Base-by-base conservation (phyloP, 371 early-diverging fungal genomes). In the Mortierella sp. region DNA sequence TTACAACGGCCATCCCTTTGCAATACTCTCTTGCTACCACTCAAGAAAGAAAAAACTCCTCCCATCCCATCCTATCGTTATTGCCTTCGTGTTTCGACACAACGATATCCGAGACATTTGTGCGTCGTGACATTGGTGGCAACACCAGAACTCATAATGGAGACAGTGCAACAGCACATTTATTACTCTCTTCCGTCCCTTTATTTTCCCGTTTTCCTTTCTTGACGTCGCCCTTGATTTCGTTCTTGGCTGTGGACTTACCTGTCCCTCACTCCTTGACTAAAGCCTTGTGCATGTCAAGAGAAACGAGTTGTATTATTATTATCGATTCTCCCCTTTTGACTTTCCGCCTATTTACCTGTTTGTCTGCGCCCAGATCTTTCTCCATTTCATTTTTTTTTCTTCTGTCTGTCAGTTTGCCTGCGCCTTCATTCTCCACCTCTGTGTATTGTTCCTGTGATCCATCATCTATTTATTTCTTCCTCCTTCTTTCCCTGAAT, bases 111-210 rank as follows among this genome's bases (percentile, higher is more conserved):
- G 52, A 72, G 52, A 72, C 45, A 52, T 50, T 68, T 48, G 68
- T 68, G 68, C 68, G 68, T 68, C 68, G 38, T 38, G 68, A 42
- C 42, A 68, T 68, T 68, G 68, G 68, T 68, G 68, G 68, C 68
- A 42, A 68, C 68, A 68, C 68, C 68, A 52, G 50, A 34, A 52
- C 2, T 3, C 72, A 28, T 45, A 21, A 9, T 21, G 58, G 19
- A 10, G 8, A 44, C 26, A 60, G 44, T 42, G 10, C 55, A 14
- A 24, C 54, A 54, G 21, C 54, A 54, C 42, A 38, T 38, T 38
- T 3, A 3, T 38, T 38, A 38, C 5, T 38, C 3, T 38, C 42
- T 16, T 21, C 21, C 0, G 57, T 57, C 57, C 57, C 57, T 28
- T 34, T 38, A 21, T 24, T 42, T 16, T 16, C 11, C 9, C 16